phyloP scores from a whole-genome alignment of 75 land plant species.

The Gnetum montanum region DNA sequence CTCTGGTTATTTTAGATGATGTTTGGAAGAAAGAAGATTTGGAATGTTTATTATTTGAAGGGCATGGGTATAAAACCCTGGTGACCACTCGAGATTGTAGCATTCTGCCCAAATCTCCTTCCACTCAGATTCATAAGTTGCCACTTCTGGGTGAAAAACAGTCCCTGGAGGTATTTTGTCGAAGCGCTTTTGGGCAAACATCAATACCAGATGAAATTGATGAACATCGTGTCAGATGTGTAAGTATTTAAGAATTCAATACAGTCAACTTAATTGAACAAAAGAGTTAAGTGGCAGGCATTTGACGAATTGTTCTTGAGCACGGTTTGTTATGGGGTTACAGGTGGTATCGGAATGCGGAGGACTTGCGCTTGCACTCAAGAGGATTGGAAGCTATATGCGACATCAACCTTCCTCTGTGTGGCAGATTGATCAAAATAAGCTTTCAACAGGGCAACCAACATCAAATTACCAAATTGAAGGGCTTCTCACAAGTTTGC shows the following conservation, averaged over 20 bases:
- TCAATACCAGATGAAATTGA: not conserved
- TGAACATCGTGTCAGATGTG: not conserved
- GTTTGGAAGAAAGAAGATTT: not conserved
- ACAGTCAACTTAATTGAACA: too few species aligned
- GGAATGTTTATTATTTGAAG: not conserved
- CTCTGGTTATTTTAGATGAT: not conserved
- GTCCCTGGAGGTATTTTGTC: not conserved
- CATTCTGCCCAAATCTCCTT: not conserved
- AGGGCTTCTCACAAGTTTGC: conserved; percentile 33
- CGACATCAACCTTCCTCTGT: conserved; percentile 17
- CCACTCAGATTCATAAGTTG: not conserved
- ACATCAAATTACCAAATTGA: conserved; percentile 39
- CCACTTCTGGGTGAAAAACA: not conserved
- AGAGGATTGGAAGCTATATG: conserved; percentile 51
- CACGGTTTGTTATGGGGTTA: too few species aligned
- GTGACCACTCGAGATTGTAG: not conserved
- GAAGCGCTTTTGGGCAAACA: not conserved
- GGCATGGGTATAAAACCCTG: not conserved
- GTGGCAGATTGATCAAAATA: conserved; percentile 36
- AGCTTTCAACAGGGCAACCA: conserved; percentile 27
- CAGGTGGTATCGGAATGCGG: conserved; percentile 42
- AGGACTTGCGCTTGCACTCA: conserved; percentile 56
- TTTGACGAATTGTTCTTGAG: too few species aligned
- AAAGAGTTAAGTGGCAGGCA: too few species aligned
- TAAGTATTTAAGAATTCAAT: too few species aligned